phyloP scores from a whole-genome alignment of 169 alveolate species.

The Eimeria praecox region DNA sequence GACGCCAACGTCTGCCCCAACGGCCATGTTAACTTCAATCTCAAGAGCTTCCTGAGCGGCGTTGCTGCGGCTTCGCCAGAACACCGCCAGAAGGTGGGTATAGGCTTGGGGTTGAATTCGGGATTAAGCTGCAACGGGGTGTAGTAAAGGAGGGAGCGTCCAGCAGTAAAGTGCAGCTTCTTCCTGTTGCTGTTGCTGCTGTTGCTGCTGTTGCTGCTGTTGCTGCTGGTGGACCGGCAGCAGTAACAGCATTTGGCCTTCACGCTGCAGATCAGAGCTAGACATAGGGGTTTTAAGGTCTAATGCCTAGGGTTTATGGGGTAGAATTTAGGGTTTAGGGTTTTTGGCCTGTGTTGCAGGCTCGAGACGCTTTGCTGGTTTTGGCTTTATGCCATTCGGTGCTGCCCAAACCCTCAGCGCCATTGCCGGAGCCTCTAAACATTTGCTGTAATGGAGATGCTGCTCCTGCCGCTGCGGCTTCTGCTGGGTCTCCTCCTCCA shows the following conservation, averaged over 20 bases:
- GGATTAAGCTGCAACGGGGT: neutral
- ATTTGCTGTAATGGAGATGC: neutral
- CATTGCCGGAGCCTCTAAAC: constrained; percentile 38
- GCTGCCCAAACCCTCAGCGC: constrained; percentile 67
- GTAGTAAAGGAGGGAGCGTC: too few relatives aligned
- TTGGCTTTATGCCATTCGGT: constrained; percentile 82
- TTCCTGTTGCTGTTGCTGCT: too few relatives aligned
- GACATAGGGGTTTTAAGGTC: too few relatives aligned
- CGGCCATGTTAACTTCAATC: constrained; percentile 57
- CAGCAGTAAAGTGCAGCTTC: too few relatives aligned
- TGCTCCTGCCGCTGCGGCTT: constrained; percentile 7
- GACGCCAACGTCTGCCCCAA: constrained; percentile 57
- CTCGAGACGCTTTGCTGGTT: constrained; percentile 77
- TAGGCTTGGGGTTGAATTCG: neutral
- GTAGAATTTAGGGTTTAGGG: neutral
- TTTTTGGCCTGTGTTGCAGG: constrained; percentile 44
- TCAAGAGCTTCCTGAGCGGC: constrained; percentile 15
- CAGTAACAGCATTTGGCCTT: neutral
- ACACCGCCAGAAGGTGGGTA: constrained; percentile 13
- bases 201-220: neutral
- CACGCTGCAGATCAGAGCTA: neutral
- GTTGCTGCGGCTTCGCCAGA: constrained; percentile 34
- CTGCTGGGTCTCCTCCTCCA: neutral
- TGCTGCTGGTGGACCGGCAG: neutral
- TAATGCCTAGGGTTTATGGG: neutral